phyloP scores from a whole-genome alignment of 2,329 filamentous ascomycete species.

The Paraphoma chrysanthemicola region DNA sequence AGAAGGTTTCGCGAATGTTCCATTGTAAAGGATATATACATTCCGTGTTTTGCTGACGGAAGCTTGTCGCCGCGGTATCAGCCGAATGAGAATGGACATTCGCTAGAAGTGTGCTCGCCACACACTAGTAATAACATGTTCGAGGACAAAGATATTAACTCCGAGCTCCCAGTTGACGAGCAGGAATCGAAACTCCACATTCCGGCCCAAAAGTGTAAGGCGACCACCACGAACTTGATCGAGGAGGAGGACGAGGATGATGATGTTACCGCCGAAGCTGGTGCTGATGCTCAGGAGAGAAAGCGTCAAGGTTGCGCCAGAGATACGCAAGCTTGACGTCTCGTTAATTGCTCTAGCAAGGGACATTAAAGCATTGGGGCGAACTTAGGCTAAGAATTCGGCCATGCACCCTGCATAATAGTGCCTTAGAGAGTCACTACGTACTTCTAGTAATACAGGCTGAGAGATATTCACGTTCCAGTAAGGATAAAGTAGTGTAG shows the following conservation, averaged over 20 bases:
- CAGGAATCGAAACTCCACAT: neutral
- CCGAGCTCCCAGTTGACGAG: neutral
- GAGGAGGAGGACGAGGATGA: neutral
- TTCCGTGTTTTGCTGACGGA: conserved; percentile 15
- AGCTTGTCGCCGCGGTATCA: neutral
- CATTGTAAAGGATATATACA: conserved; percentile 11
- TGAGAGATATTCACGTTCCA: too few species aligned
- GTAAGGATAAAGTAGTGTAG: too few species aligned
- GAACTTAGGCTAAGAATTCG: too few species aligned
- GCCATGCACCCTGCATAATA: too few species aligned
- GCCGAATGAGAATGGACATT: conserved; percentile 7
- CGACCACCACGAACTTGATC: too few species aligned
- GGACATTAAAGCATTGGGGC: too few species aligned
- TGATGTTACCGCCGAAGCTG: neutral
- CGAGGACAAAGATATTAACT: conserved; percentile 10
- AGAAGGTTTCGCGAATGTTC: conserved; percentile 15
- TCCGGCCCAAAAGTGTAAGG: too few species aligned
- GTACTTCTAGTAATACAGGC: too few species aligned
- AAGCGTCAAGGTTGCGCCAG: too few species aligned
- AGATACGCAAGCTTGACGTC: too few species aligned
- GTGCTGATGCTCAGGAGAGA: neutral
- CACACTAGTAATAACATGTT: conserved; percentile 20
- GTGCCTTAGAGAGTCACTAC: too few species aligned
- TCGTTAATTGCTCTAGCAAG: too few species aligned
- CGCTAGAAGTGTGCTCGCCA: conserved; percentile 12